phyloP scores from a whole-genome alignment of 352 stramenopile genomes.

The Pythium brassicae region DNA sequence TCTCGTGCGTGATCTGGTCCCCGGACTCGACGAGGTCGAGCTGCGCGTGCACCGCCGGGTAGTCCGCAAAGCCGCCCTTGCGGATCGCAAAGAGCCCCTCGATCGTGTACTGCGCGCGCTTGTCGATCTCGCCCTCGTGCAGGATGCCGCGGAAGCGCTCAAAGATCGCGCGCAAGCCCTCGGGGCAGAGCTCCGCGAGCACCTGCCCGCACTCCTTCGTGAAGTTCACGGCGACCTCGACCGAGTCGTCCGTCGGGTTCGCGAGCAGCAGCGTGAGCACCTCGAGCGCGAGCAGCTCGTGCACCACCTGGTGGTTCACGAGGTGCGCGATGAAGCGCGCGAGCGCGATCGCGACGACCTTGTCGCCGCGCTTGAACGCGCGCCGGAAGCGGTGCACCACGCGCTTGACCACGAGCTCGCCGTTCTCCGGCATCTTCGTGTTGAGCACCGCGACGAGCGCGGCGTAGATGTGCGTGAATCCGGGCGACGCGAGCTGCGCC shows the following conservation, averaged over 20 bases:
- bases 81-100: conserved; percentile 96
- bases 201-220: conserved; percentile 95
- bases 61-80: conserved; percentile 94
- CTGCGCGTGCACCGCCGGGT: conserved; percentile 91
- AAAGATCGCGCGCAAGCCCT: conserved; percentile 95
- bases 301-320: conserved; percentile 98
- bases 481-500: conserved; percentile 93
- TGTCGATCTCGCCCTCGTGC: conserved; percentile 97
- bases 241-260: conserved; percentile 97
- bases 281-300: conserved; percentile 97
- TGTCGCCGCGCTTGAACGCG: conserved; percentile 96
- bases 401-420: conserved; percentile 92
- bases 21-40: conserved; percentile 97
- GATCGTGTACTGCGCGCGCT: conserved; percentile 98
- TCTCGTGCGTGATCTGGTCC: conserved; percentile 99
- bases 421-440: conserved; percentile 98
- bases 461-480: conserved; percentile 97
- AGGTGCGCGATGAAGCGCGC: conserved; percentile 98
- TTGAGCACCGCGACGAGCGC: conserved; percentile 98
- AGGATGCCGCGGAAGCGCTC: conserved; percentile 97
- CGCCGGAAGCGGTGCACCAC: conserved; percentile 94
- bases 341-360: conserved; percentile 92
- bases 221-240: conserved; percentile 98
- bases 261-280: conserved; percentile 96
- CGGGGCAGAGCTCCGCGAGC: conserved; percentile 74